These are phyloP conservation scores for Yarrowia sp. DNA, from an alignment of 805 yeast genomes.

Conservation along the genomic window DNA sequence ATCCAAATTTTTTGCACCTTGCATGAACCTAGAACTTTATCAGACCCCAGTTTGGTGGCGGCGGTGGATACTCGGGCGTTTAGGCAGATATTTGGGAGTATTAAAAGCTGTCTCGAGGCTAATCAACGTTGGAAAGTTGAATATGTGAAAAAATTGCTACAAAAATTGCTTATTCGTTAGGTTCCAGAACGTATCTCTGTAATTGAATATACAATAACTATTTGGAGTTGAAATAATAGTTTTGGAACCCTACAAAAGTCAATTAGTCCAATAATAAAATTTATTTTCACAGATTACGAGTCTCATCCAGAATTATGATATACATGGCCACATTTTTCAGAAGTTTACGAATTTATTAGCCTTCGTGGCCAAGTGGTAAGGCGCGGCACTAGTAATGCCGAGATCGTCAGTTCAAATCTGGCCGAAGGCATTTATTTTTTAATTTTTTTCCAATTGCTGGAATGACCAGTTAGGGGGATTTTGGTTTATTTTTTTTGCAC, in stretches of 20 bases:
- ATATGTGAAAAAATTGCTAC: not conserved
- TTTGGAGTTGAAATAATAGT: not conserved
- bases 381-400: slow-evolving; percentile 27
- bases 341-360: not conserved
- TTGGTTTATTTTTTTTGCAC: too few species aligned
- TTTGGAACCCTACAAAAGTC: not conserved
- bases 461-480: not conserved
- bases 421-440: slow-evolving; percentile 19
- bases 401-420: slow-evolving; percentile 27
- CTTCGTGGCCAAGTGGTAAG: slow-evolving; percentile 28
- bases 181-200: too few species aligned
- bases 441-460: not conserved
- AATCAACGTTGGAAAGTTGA: not conserved
- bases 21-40: slow-evolving; percentile 19
- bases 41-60: not conserved
- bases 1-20: slow-evolving; percentile 24
- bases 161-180: not conserved
- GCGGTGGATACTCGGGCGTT: not conserved
- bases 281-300: not conserved
- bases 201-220: too few species aligned
- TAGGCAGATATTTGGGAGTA: not conserved
- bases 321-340: not conserved
- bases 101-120: not conserved
- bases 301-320: not conserved
- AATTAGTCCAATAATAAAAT: too few species aligned